Percentiles rank a stretch among this genome's conserved stretches.
Evolutionary conservation across 2,329 filamentous ascomycete genomes (phyloP).

Genomic region (Didymella keratinophila): DNA sequence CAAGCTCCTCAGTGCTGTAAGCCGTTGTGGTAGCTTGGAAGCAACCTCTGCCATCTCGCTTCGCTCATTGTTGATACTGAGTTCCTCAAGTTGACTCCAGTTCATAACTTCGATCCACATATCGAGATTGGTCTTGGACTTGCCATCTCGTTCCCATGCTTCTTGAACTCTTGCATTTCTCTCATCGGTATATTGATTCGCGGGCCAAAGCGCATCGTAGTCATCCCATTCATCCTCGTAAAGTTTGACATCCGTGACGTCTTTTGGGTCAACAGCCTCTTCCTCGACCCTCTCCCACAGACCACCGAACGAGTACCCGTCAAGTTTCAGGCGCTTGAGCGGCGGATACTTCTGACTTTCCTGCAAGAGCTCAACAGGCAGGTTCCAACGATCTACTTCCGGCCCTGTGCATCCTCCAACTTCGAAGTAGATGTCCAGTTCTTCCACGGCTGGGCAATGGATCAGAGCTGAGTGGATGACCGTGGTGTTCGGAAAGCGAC

Average conservation of each 20-base stretch:
- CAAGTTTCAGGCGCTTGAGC: neutral
- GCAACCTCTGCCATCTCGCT: neutral
- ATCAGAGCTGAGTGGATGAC: neutral
- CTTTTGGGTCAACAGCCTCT: neutral
- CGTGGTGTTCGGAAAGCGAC: neutral
- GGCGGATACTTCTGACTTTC: neutral
- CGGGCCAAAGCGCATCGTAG: neutral
- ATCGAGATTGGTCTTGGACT: neutral
- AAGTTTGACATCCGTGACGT: neutral
- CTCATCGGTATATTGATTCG: neutral
- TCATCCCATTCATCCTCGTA: neutral
- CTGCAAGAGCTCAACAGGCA: neutral
- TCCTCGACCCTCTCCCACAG: neutral
- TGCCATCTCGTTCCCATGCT: neutral
- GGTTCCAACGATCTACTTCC: neutral
- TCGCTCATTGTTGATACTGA: neutral
- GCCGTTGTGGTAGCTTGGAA: neutral
- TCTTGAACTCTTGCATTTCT: neutral
- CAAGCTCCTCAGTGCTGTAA: neutral
- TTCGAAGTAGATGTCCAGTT: neutral
- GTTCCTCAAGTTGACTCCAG: slow-evolving; percentile 2
- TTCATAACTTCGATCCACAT: slow-evolving; percentile 1
- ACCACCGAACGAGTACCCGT: slow-evolving; percentile 3
- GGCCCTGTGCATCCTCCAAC: neutral
- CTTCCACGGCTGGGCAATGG: neutral